Base-by-base conservation (phyloP, 176 grass and related monocot genomes). In the Carex littledalei region DNA sequence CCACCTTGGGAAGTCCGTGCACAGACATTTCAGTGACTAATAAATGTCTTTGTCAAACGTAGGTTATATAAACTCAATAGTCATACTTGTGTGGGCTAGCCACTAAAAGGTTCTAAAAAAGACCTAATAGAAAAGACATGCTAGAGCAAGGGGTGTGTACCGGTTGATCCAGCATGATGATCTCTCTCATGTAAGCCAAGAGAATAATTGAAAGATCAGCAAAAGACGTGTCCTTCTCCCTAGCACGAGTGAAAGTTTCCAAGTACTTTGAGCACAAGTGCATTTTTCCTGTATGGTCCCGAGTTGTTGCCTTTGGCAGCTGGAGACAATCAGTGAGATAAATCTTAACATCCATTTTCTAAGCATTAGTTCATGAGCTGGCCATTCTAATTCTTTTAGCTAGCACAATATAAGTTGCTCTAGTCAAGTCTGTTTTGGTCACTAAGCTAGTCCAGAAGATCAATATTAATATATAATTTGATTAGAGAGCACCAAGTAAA, bases 241-340 rank as follows among this genome's bases (percentile, higher is more conserved):
- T 95, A 85, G 85, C 93, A 72, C 21, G 91, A 85, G 93, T 90
- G 84, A 98, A 95, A 34, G 85, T 89, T 87, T 98, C 95, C 10
- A 98, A 86, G 89, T 89, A 95, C 87, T 93, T 98, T 55, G 89
- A 89, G 85, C 95, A 98, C 87, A 98, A 79, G 22, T 95, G 95
- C 75, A 90, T 86, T 87, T 95, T 95, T 81, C 92, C 95, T 76
- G 80, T 57, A 88, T 95, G 91, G 86, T 91, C 93, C 90, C 93
- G 84, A 85, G 88, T 63, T 32, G 92, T 90, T 86, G 90, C 74
- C 52, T 88, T 73, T 84, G 91, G 88, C 55, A 98, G 91, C 95
- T 98, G 80, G 45, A 86, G 17, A 63, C 20, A 34, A 79, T 78
- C 67, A 84, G 81, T 57, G 69, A 91, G 49, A 81, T 79, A 20